Evolutionary conservation across 768 basidiomycete genomes (phyloP).

Genomic region (Leccinum obscurum): DNA sequence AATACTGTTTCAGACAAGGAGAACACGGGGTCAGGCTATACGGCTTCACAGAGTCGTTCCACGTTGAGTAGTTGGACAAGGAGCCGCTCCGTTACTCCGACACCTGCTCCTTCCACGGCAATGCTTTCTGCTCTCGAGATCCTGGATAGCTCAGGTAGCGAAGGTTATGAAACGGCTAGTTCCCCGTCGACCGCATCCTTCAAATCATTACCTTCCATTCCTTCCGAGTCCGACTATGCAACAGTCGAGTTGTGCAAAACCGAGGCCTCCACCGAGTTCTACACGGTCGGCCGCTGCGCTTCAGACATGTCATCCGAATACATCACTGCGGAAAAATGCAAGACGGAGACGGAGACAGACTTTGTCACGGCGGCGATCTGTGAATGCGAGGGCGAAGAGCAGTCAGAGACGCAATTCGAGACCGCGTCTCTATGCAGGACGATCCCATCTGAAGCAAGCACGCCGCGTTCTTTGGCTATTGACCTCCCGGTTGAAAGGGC

Average conservation of each 20-base stretch:
- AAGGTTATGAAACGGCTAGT: constrained; percentile 47
- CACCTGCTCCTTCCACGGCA: constrained; percentile 33
- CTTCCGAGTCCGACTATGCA: constrained; percentile 49
- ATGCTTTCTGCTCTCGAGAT: constrained; percentile 32
- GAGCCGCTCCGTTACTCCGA: constrained; percentile 33
- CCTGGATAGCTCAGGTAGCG: constrained; percentile 43
- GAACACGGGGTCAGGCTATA: constrained; percentile 41
- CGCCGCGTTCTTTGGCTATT: constrained; percentile 37
- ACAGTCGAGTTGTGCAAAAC: constrained; percentile 46
- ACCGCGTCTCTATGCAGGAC: constrained; percentile 46
- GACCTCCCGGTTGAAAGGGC: constrained; percentile 28
- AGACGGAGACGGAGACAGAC: constrained; percentile 44
- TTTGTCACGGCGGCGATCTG: constrained; percentile 48
- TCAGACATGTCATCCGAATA: constrained; percentile 48
- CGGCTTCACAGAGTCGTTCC: constrained; percentile 36
- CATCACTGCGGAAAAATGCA: constrained; percentile 49
- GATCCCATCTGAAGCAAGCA: constrained; percentile 37
- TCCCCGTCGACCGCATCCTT: constrained; percentile 52
- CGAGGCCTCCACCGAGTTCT: constrained; percentile 45
- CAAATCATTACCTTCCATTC: constrained; percentile 59
- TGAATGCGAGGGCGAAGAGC: constrained; percentile 26
- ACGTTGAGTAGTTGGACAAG: constrained; percentile 35
- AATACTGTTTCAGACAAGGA: constrained; percentile 55
- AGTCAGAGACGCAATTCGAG: constrained; percentile 50
- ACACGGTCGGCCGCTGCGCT: constrained; percentile 46